Base-by-base conservation (phyloP, 2,329 filamentous ascomycete species). In the Sarocladiaceae sp. region DNA sequence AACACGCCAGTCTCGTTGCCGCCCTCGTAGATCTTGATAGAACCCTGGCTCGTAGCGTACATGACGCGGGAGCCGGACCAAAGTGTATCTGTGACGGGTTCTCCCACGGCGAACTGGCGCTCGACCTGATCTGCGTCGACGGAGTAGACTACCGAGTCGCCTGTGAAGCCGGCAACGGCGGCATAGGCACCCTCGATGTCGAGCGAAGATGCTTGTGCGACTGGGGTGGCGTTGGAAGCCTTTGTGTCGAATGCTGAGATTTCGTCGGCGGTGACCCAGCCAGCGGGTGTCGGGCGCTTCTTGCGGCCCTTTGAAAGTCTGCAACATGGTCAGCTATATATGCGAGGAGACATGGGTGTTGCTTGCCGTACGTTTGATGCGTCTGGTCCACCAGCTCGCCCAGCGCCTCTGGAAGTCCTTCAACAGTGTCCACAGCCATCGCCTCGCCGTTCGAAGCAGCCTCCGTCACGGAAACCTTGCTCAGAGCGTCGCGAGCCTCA, bases 301-400 rank as follows among this genome's bases (percentile, higher is more conserved):
- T 91, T 87, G 58, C 93, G 86, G 39, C 85, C 85, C 61, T 88
- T 88, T 47, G 87, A 93, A 47, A 97, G 75, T 56, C 88, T 95
- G 47, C 6, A 23, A 19, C 3, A 6, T 21, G 6, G 37, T 41
- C 19, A 41, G 24, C 16, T 41, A 10, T 15, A 21, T n/a, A 5
- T 23, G 26, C n/a, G 12, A n/a, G 40, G 4, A 16, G 23, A 18
- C 4, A 33, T 19, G 20, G 39, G 12, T 6, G 26, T 26, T 12
- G 10, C 20, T 35, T 27, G 43, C 74, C 84, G 48, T 78, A 93
- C 85, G 77, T 77, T 61, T 85, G 75, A 60, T 95, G 87, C 56
- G 85, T 86, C 61, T 81, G 80, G 49, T 95, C 85, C 42, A 98
- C 82, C 57, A 82, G 82, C 44, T 77, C 77, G 16, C 80, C 70